Base-by-base conservation (phyloP, 139 green algal species). In the Ulvella scutata region DNA sequence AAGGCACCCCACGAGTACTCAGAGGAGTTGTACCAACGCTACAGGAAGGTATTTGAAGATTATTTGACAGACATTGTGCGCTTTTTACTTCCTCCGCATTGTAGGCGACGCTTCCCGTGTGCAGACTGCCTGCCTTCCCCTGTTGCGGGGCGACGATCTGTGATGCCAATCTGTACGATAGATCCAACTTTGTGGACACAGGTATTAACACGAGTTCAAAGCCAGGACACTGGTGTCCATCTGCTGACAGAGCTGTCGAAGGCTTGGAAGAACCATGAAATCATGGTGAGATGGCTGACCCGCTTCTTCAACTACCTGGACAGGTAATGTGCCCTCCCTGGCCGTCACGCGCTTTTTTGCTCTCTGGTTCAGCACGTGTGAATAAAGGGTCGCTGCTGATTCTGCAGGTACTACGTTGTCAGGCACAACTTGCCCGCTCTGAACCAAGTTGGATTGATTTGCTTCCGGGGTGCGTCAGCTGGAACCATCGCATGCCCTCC, bases 291-390 rank as follows among this genome's bases (percentile, higher is more conserved):
- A 17, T 98, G 93, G 93, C 84, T 99, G 35, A 96, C 88, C 0
- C 85, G 91, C 28, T 97, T 99, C 83, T 99, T 99, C 90, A 98
- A 98, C 81, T 99, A 99, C 79, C 82, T 99, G 2, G 95, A 99
- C 83, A 86, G 95, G 88, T 94, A 37, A 26, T n/a, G n/a, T 67
- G 51, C 51, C n/a, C 51, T 67, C 51, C 9, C 51, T n/a, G 51
- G 10, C 10, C 13, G 9, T 7, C 13, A 59, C 40, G 17, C 29
- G 62, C 28, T 38, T 38, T 7, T 35, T 21, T 61, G 74, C 28
- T 43, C 38, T 74, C 33, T 34, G 4, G 3, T 3, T 31, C 3
- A 38, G 62, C 3, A 28, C 61, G 1, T 39, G 13, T 9, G 44
- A n/a, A 77, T 37, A 75, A 2, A 61, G 26, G 74, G 13, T 1